phyloP scores from a whole-genome alignment of 139 green algal genomes.

The Tetradesmus obliquus region DNA sequence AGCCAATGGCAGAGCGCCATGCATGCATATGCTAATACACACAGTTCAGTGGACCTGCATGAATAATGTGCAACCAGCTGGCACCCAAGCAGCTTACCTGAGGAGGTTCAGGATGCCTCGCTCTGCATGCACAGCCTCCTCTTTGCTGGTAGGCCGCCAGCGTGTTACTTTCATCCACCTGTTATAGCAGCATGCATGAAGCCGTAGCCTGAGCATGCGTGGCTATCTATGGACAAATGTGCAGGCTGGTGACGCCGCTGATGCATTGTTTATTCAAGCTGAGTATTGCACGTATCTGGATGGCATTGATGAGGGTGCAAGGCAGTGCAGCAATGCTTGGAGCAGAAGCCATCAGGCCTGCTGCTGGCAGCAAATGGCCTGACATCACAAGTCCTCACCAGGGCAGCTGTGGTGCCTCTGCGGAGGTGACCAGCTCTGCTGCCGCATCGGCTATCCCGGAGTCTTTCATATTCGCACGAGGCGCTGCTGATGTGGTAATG shows the following conservation, averaged over 20 bases:
- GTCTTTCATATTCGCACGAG: not conserved
- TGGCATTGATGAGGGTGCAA: not conserved
- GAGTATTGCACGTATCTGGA: no score
- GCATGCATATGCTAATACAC: not conserved
- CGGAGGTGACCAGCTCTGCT: not conserved
- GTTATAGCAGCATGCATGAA: not conserved
- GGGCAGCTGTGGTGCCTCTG: conserved; percentile 23
- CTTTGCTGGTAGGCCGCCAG: conserved; percentile 66
- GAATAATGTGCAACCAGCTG: not conserved
- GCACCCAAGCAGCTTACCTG: not conserved
- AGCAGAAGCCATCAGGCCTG: not conserved
- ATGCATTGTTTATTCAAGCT: no score
- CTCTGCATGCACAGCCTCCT: conserved; percentile 63
- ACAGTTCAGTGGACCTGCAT: not conserved
- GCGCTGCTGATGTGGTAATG: not conserved
- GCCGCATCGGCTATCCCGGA: not conserved
- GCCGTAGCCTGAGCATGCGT: not conserved
- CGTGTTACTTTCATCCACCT: conserved; percentile 48
- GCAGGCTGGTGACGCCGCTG: no score
- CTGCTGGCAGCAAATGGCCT: not conserved
- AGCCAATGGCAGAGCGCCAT: not conserved
- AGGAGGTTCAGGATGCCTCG: conserved; percentile 53
- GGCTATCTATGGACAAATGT: no score
- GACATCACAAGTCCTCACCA: not conserved
- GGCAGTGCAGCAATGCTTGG: no score